phyloP scores from a whole-genome alignment of 2,329 filamentous ascomycete genomes.

The Ramularia collo-cygni region DNA sequence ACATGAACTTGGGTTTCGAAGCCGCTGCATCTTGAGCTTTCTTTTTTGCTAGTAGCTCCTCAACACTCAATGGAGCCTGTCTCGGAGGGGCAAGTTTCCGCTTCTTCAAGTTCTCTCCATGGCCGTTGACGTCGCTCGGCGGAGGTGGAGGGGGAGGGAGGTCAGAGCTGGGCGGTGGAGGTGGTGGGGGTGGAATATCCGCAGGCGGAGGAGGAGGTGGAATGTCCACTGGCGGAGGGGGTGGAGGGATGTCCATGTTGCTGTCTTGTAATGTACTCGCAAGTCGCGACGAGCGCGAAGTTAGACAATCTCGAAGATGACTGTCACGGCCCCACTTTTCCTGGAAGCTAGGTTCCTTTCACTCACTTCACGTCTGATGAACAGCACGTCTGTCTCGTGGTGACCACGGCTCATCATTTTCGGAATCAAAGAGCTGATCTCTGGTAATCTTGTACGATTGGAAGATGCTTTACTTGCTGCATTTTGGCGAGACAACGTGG shows the following conservation, averaged over 20 bases:
- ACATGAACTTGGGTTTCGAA: conserved; percentile 80
- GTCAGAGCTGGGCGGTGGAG: conserved; percentile 3
- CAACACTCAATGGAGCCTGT: conserved; percentile 64
- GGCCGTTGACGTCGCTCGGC: background rate
- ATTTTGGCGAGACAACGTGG: too few relatives aligned
- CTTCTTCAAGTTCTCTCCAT: conserved; percentile 25
- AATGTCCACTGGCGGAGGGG: conserved; percentile 4
- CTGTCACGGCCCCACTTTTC: too few relatives aligned
- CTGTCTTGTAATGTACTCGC: too few relatives aligned
- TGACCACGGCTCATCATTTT: too few relatives aligned
- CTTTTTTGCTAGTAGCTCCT: conserved; percentile 79
- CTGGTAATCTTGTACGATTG: too few relatives aligned
- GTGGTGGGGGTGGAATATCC: conserved; percentile 8
- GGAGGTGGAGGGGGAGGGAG: conserved; percentile 2
- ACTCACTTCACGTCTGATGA: too few relatives aligned
- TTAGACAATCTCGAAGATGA: too few relatives aligned
- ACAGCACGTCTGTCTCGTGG: too few relatives aligned
- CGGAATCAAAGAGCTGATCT: too few relatives aligned
- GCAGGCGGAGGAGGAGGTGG: conserved; percentile 19
- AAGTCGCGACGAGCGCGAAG: too few relatives aligned
- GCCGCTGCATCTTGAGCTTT: conserved; percentile 77
- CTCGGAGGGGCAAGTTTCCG: conserved; percentile 44
- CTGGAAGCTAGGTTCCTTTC: too few relatives aligned
- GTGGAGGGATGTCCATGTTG: background rate
- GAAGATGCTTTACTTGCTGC: too few relatives aligned